Percentiles rank a stretch among this genome's conserved stretches.
These are phyloP conservation scores for Scheffersomyces coipomensis DNA, from an alignment of 805 yeast genomes.

Conservation along the genomic window DNA sequence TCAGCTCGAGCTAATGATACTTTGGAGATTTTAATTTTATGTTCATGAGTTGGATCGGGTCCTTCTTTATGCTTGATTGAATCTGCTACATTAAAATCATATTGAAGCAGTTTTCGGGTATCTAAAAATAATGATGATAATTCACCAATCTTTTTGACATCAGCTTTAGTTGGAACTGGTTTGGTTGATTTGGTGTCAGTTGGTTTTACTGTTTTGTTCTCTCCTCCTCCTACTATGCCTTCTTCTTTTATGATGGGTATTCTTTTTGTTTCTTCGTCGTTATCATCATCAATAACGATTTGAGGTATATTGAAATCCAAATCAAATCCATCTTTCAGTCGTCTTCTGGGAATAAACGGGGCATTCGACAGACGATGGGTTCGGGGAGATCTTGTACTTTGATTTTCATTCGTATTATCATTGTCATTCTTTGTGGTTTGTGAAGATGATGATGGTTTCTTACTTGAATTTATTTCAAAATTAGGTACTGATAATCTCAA, in stretches of 20 bases:
- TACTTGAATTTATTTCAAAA: neutral
- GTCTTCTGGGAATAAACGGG: neutral
- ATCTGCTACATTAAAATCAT: conserved; percentile 41
- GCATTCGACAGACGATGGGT: neutral
- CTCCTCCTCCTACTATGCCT: neutral
- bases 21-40: conserved; percentile 22
- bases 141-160: conserved; percentile 17
- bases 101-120: conserved; percentile 39
- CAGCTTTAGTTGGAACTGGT: conserved; percentile 4
- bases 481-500: conserved; percentile 7
- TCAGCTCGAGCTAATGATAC: conserved; percentile 47
- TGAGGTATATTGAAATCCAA: conserved; percentile 3
- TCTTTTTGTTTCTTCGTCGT: neutral
- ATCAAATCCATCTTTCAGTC: conserved; percentile 6
- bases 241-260: too few relatives aligned
- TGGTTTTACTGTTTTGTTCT: neutral
- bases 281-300: too few relatives aligned
- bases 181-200: neutral
- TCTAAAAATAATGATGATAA: conserved; percentile 40
- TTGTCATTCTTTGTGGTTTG: neutral
- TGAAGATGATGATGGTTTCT: neutral
- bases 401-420: too few relatives aligned
- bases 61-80: conserved; percentile 11
- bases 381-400: neutral
- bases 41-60: neutral